Base-by-base conservation (phyloP, 1,139 yeast genomes). In the Geotrichum macrosporum region DNA sequence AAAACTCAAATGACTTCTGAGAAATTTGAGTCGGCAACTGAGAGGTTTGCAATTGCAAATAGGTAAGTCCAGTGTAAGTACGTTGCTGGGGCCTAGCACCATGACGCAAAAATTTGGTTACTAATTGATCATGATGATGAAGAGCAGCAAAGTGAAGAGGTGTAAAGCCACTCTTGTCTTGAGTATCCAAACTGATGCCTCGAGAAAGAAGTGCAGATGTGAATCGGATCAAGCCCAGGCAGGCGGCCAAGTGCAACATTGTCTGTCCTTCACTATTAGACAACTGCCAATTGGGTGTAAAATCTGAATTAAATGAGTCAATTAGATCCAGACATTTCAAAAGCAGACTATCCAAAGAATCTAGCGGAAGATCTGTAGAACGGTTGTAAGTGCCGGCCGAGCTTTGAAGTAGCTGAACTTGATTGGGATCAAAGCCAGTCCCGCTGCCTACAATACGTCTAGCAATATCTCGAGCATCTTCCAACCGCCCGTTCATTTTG, bases 401-500 rank as follows among this genome's bases (percentile, higher is more conserved):
- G 24, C 19, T 37, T 8, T 37, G 35, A 4, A 40, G 35, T 15
- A 35, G 36, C 19, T 30, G 41, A 10, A 43, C 22, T 24, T 38
- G 33, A 24, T 34, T 27, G 19, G 46, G 30, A 30, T 50, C 48
- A 27, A 51, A 47, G 3, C 52, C 48, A 13, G 55, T 50, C 18
- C 54, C 53, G 16, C 53, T 53, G 9, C 59, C 61, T 20, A 85
- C 88, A 55, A 85, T 85, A 59, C 92, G 71, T 63, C 80, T 80
- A 1, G 95, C 95, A 59, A 85, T 84, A 59, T 84, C 85, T 58
- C 85, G 78, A 1, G 96, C 95, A 67, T 87, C 95, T 61, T 87
- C 95, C 48, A 87, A 70, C 58, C 81, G 81, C 53, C 96, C 96
- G 62, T 86, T 86, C 95, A 87, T 86, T 66, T 87, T 87, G 64